Evolutionary conservation across 148 eudicot genomes (phyloP), one percentile per base, ranked within the genome.

Genomic region (Vaccinium corymbosum): DNA sequence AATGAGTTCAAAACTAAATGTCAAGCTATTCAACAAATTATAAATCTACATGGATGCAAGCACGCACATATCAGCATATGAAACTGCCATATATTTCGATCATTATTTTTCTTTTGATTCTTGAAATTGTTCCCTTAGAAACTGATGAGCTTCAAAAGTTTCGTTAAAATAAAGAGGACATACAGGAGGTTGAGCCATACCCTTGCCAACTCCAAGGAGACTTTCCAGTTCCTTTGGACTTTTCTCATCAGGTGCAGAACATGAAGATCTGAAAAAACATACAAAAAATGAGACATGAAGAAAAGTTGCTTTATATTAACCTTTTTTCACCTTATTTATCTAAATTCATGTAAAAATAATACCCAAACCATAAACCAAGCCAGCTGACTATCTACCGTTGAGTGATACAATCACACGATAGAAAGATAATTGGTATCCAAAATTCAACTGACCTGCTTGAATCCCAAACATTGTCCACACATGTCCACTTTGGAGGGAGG

Each of bases 401-500:
- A 72, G 1, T 32, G 9, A 38, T 71, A 15, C 7, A 46, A 71
- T 29, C 20, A 29, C 76, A 38, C 17, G 12, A 72, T 35, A 4
- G 32, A 80, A 80, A 0, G 50, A 59, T 59, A 59, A 80, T 52
- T 59, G 52, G 25, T 71, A 50, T 20, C 7, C 7, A 38, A 35
- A 80, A 59, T 25, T 80, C 4, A 38, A 29, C 66, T 8, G 81
- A 80, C 99, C 97, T 97, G 90, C 87, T 91, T 29, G 83, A 59
- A 86, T 97, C 97, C 98, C 99, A 93, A 29, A 86, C 78, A 88
- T 97, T 97, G 46, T 92, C 94, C 13, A 87, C 86, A 85, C 99
- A 97, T 13, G 91, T 85, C 99, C 99, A 97, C 82, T 88, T 93
- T 81, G 99, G 89, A 81, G 95, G 93, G 59, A 97, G 90, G 82